Base-by-base conservation (phyloP, 139 green algal species). In the Protoeuglena noctilucae region DNA sequence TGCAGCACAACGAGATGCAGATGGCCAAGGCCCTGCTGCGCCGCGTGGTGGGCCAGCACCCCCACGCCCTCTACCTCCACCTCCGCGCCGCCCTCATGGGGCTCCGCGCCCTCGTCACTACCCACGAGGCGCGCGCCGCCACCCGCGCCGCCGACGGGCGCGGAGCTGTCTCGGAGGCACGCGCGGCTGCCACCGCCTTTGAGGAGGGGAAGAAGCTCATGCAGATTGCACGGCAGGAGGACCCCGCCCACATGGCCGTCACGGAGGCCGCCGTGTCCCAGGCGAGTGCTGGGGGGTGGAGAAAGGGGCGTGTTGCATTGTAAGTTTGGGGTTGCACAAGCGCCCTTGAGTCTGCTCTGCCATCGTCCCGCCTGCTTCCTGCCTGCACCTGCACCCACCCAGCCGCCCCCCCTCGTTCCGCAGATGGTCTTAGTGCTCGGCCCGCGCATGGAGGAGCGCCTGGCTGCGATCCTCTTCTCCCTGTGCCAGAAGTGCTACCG, bases 401-500 rank as follows among this genome's bases (percentile, higher is more conserved):
- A 29, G 46, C 26, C 56, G 39, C 0, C 53, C 30, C 58, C 16
- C 40, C 45, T 28, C 6, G n/a, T n/a, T n/a, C n/a, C n/a, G 24
- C 78, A 92, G 54, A 69, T 93, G 23, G 77, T 76, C 52, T 63
- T 45, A 23, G 68, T 66, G 21, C 97, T 98, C 56, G 71, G 78
- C 27, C 73, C 79, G 0, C 74, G 77, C 29, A 79, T 89, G 0
- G 81, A 95, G 69, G 91, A 98, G 78, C 62, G 91, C 2, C 72
- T 98, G 62, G 68, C 96, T 41, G 76, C 79, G 2, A 87, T 98
- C 18, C 80, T 97, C 21, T 74, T 89, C 51, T 85, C 87, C 12
- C 76, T 98, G 61, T 79, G 95, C 66, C 78, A 90, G 43, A 74
- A 87, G 40, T 96, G 83, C 56, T 93, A 89, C 73, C 90, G 93